phyloP scores from a whole-genome alignment of 2,329 filamentous ascomycete species.

The Ceratocystis harringtonii region DNA sequence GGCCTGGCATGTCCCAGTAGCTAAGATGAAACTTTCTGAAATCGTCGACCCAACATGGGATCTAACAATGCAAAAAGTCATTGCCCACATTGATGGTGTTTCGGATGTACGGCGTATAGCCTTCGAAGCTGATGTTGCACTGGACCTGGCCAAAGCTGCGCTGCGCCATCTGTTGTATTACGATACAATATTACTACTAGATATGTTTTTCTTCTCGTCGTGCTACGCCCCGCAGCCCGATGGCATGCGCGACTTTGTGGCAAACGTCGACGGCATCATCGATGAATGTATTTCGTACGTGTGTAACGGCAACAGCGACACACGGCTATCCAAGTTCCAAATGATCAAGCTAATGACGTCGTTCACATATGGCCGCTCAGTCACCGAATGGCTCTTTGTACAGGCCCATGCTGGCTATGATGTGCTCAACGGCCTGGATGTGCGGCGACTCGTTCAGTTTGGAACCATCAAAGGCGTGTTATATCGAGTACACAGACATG shows the following conservation, averaged over 20 bases:
- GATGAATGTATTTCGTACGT: conserved; percentile 84
- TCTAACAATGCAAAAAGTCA: conserved; percentile 62
- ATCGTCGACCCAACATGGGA: conserved; percentile 58
- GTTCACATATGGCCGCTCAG: conserved; percentile 68
- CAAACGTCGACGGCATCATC: conserved; percentile 57
- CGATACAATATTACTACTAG: conserved; percentile 74
- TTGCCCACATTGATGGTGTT: conserved; percentile 78
- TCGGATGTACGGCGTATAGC: conserved; percentile 81
- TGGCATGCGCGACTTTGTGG: conserved; percentile 64
- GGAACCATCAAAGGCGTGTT: conserved; percentile 90
- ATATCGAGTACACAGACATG: conserved; percentile 85
- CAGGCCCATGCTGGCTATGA: conserved; percentile 52
- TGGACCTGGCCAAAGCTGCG: conserved; percentile 72
- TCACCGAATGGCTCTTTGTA: conserved; percentile 72
- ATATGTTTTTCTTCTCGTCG: conserved; percentile 87
- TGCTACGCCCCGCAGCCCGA: conserved; percentile 66
- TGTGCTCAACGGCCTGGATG: conserved; percentile 62
- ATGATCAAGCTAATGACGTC: conserved; percentile 73
- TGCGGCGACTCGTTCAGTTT: conserved; percentile 85
- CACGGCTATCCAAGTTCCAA: conserved; percentile 40
- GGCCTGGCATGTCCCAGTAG: conserved; percentile 80
- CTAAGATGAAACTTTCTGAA: conserved; percentile 48
- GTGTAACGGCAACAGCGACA: conserved; percentile 30
- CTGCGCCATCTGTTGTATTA: conserved; percentile 87
- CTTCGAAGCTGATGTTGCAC: conserved; percentile 67